These are phyloP conservation scores for Coemansia umbellata DNA, from an alignment of 192 early-diverging fungal genomes.

Conservation along the genomic window DNA sequence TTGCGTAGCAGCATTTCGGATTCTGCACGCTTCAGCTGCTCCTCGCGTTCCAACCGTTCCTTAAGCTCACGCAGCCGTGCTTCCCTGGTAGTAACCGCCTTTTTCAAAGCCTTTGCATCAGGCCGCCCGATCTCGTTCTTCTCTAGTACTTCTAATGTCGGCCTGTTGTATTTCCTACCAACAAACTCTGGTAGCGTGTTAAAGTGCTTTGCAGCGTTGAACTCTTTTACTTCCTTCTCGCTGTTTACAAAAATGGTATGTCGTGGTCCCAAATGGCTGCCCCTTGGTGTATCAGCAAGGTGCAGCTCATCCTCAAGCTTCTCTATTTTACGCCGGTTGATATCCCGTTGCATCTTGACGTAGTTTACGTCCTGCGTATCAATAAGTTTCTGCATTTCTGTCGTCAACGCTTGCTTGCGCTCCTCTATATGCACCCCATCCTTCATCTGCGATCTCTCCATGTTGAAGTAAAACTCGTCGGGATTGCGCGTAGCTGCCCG, in stretches of 20 bases:
- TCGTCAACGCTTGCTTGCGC: conserved; percentile 67
- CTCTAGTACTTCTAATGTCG: conserved; percentile 57
- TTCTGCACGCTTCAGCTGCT: conserved; percentile 65
- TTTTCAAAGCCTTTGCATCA: conserved; percentile 8
- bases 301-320: conserved; percentile 68
- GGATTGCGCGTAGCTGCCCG: conserved; percentile 87
- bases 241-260: conserved; percentile 79
- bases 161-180: conserved; percentile 76
- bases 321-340: conserved; percentile 66
- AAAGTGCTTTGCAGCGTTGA: conserved; percentile 80
- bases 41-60: conserved; percentile 73
- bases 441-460: conserved; percentile 85
- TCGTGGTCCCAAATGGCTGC: conserved; percentile 37
- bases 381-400: conserved; percentile 74
- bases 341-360: conserved; percentile 72
- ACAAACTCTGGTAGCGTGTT: conserved; percentile 77
- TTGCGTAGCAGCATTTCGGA: conserved; percentile 77
- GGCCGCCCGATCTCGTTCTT: conserved; percentile 31
- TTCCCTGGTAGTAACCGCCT: conserved; percentile 43
- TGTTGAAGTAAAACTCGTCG: conserved; percentile 98
- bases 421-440: conserved; percentile 76
- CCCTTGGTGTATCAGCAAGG: conserved; percentile 48
- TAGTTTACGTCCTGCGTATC: conserved; percentile 94
- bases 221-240: conserved; percentile 62
- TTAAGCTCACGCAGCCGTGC: conserved; percentile 61